Percentiles rank a stretch among this genome's conserved stretches.
Evolutionary conservation across 2,329 filamentous ascomycete species (phyloP).

Genomic region (Verticillium albo-atrum): DNA sequence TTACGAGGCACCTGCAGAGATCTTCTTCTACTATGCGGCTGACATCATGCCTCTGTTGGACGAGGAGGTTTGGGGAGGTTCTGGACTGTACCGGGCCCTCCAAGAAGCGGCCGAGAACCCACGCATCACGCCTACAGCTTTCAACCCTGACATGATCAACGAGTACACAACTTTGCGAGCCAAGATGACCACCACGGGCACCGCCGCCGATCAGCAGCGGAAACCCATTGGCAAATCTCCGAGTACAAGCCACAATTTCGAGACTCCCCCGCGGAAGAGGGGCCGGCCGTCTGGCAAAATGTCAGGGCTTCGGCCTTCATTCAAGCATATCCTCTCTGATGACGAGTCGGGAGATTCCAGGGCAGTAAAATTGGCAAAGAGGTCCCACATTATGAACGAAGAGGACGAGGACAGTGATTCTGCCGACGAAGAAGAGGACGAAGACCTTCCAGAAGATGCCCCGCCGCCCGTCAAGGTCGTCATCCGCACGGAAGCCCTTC

Average conservation of each 20-base stretch:
- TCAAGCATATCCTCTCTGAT: conserved; percentile 39
- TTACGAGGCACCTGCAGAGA: conserved; percentile 24
- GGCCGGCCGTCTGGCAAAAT: conserved; percentile 32
- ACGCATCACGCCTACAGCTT: conserved; percentile 1
- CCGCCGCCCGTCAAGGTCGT: conserved; percentile 34
- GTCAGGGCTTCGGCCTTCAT: conserved; percentile 37
- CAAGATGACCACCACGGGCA: neutral
- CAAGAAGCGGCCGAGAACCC: conserved; percentile 12
- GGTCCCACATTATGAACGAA: conserved; percentile 27
- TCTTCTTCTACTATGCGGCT: conserved; percentile 30
- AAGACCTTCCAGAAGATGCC: conserved; percentile 4
- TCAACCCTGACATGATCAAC: conserved; percentile 3
- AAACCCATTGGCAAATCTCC: neutral
- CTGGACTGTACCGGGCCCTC: conserved; percentile 22
- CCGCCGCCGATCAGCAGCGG: neutral
- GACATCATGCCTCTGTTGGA: conserved; percentile 19
- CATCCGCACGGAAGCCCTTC: conserved; percentile 44
- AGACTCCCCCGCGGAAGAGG: neutral
- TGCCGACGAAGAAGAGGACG: conserved; percentile 16
- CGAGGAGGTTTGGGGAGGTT: conserved; percentile 21
- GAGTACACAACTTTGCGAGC: neutral
- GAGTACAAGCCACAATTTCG: neutral
- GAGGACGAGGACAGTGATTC: conserved; percentile 8
- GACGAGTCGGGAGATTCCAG: conserved; percentile 32
- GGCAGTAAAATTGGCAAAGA: conserved; percentile 28